Evolutionary conservation across 2,329 filamentous ascomycete species (phyloP).

Genomic region (Exserohilum rostratum): DNA sequence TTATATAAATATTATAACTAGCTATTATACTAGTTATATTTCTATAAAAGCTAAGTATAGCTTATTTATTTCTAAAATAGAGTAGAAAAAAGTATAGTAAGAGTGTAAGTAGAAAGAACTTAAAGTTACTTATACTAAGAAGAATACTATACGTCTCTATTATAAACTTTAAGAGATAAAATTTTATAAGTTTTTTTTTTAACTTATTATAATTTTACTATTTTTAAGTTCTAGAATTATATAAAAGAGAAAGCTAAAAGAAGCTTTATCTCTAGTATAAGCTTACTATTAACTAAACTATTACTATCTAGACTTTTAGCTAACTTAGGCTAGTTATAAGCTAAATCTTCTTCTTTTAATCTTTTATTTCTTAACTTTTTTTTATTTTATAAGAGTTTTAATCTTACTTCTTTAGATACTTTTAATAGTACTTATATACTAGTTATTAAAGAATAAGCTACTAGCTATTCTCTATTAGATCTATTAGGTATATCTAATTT

Average conservation of each 20-base stretch:
- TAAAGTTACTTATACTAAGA: neutral
- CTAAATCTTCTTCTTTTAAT: too few relatives aligned
- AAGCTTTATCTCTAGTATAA: too few relatives aligned
- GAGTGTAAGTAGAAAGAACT: too few relatives aligned
- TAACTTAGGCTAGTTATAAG: too few relatives aligned
- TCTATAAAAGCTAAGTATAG: neutral
- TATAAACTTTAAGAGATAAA: neutral
- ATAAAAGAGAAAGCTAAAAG: too few relatives aligned
- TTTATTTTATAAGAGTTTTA: neutral
- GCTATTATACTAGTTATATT: neutral
- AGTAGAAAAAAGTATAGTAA: too few relatives aligned
- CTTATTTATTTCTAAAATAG: neutral
- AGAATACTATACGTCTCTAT: too few relatives aligned
- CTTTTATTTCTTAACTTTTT: neutral
- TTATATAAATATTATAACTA: neutral
- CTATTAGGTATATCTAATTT: too few relatives aligned
- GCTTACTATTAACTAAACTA: too few relatives aligned
- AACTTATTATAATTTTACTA: neutral
- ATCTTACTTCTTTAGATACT: neutral
- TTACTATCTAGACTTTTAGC: too few relatives aligned
- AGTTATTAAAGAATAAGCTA: too few relatives aligned
- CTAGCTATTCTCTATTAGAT: too few relatives aligned
- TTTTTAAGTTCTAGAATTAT: neutral
- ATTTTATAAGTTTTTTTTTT: neutral
- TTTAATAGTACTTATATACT: conserved; percentile 1